A percentile compares a stretch with the other conserved stretches of the same genome.
These are phyloP conservation scores for Incumbomyces delicatus DNA, from an alignment of 2,329 filamentous ascomycete genomes.

Conservation along the genomic window DNA sequence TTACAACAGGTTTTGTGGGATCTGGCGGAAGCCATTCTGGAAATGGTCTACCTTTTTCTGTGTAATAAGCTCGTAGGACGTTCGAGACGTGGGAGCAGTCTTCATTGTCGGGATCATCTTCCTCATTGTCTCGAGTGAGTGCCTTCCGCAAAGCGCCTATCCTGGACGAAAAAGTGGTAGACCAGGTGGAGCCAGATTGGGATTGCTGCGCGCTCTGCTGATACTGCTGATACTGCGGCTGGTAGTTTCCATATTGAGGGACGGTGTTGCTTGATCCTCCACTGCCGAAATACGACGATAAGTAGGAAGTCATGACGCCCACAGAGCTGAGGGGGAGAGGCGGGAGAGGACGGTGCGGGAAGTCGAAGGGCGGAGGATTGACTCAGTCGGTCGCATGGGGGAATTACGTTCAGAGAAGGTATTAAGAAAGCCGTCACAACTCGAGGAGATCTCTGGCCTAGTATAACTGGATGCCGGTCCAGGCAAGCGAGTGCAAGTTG, in stretches of 20 bases:
- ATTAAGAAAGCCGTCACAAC: too few species aligned
- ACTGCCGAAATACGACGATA: slow-evolving; percentile 5
- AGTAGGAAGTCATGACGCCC: slow-evolving; percentile 2
- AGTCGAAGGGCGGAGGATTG: too few species aligned
- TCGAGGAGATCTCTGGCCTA: too few species aligned
- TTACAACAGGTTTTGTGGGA: slow-evolving; percentile 59
- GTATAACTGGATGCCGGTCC: too few species aligned
- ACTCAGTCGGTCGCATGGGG: too few species aligned
- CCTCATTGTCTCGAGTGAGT: slow-evolving; percentile 58
- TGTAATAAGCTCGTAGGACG: slow-evolving; percentile 86
- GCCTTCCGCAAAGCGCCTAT: slow-evolving; percentile 55
- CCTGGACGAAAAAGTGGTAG: slow-evolving; percentile 53
- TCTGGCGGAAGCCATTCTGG: slow-evolving; percentile 84
- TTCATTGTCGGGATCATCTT: slow-evolving; percentile 50
- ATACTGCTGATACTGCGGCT: slow-evolving; percentile 7
- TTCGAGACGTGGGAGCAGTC: slow-evolving; percentile 94
- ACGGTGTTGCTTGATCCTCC: background rate
- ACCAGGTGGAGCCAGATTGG: slow-evolving; percentile 15
- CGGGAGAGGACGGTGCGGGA: too few species aligned
- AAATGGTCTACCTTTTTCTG: slow-evolving; percentile 70
- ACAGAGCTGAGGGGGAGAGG: background rate
- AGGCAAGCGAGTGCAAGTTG: too few species aligned
- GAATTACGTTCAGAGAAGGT: too few species aligned
- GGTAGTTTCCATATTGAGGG: slow-evolving; percentile 4
- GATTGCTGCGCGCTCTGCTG: slow-evolving; percentile 8